Conservation (phyloP, 306 rosid species). For the Luffa acutangula region DNA sequence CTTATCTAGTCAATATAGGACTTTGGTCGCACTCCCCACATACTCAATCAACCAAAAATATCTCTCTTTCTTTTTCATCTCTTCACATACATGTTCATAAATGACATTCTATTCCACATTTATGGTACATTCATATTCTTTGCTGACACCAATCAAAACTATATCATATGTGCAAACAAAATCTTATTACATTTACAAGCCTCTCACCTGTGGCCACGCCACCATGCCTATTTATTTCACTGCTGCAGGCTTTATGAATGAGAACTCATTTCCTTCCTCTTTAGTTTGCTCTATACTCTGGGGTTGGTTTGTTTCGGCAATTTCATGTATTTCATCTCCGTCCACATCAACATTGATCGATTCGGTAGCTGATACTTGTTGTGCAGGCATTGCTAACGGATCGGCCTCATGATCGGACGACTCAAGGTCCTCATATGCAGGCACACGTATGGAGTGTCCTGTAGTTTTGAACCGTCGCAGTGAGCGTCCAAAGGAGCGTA, state of each 20-base stretch:
- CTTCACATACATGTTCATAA: not conserved
- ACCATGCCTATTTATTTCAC: not conserved
- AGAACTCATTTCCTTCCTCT: slow-evolving; percentile 25
- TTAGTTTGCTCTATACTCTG: not conserved
- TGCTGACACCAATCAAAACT: not conserved
- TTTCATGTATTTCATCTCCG: not conserved
- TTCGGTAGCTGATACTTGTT: not conserved
- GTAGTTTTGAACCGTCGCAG: slow-evolving; percentile 72
- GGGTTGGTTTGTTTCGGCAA: not conserved
- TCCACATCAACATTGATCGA: slow-evolving; percentile 6
- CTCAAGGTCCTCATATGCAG: slow-evolving; percentile 23
- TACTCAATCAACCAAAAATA: not conserved
- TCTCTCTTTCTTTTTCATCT: not conserved
- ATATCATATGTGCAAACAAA: not conserved
- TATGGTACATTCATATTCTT: not conserved
- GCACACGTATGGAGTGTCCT: slow-evolving; percentile 39
- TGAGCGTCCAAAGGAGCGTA: slow-evolving; percentile 29
- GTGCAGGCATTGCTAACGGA: not conserved
- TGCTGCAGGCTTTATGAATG: slow-evolving; percentile 28
- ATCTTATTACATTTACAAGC: not conserved
- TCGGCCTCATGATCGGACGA: slow-evolving; percentile 26
- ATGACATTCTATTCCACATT: not conserved
- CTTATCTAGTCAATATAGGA: too few species aligned
- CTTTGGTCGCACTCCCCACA: too few species aligned
- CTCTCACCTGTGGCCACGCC: not conserved